Percentiles rank a stretch among this genome's conserved stretches.
phyloP scores from a whole-genome alignment of 2,329 filamentous ascomycete species.

The Ilyonectria destructans region DNA sequence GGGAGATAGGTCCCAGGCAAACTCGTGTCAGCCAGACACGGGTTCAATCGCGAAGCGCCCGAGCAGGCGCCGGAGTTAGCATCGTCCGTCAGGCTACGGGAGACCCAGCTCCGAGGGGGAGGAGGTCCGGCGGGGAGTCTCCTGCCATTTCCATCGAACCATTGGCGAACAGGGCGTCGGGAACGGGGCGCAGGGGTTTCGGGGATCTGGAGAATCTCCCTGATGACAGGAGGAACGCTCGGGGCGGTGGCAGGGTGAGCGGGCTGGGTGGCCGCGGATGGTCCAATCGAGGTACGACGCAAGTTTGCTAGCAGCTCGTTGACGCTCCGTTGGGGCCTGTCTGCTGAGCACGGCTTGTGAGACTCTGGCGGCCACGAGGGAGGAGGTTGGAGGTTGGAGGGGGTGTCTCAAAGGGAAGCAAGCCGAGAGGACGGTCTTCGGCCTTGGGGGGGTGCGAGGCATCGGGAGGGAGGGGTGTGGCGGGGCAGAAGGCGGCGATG shows the following conservation, averaged over 20 bases:
- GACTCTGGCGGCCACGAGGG: constrained; percentile 51
- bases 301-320: constrained; percentile 74
- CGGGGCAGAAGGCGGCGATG: constrained; percentile 21
- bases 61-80: constrained; percentile 34
- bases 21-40: constrained; percentile 44
- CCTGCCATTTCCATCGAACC: constrained; percentile 64
- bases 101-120: constrained; percentile 71
- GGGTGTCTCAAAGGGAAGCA: constrained; percentile 44
- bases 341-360: constrained; percentile 51
- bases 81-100: constrained; percentile 45
- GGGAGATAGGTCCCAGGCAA: constrained; percentile 66
- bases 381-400: constrained; percentile 34
- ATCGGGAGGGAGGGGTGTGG: constrained; percentile 33
- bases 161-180: constrained; percentile 59
- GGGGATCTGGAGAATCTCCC: constrained; percentile 73
- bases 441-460: constrained; percentile 9
- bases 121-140: constrained; percentile 72
- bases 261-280: constrained; percentile 47
- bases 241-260: constrained; percentile 57
- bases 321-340: constrained; percentile 61
- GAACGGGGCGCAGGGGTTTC: constrained; percentile 69
- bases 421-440: constrained; percentile 45
- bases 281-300: constrained; percentile 62
- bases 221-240: constrained; percentile 73
- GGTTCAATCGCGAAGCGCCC: constrained; percentile 42